Percentiles rank a stretch among this genome's conserved stretches.
These are phyloP conservation scores for Thalassiosira ordinaria DNA, from an alignment of 352 stramenopile genomes.

Conservation along the genomic window DNA sequence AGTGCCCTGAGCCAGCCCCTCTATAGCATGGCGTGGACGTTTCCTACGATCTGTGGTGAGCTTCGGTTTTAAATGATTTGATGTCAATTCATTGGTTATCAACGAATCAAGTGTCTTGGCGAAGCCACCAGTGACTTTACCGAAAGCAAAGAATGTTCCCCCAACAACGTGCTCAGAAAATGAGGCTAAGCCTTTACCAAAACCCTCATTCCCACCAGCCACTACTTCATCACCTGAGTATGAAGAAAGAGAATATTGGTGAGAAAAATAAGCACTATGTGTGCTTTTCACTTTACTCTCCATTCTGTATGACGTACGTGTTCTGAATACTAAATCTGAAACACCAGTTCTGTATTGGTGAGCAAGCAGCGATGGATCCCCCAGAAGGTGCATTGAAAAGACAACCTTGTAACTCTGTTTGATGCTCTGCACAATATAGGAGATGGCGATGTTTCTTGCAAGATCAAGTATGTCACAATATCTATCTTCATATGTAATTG, in stretches of 20 bases:
- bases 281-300: no score
- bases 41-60: conserved; percentile 25
- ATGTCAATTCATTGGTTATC: conserved; percentile 46
- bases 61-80: conserved; percentile 58
- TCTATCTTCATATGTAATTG: conserved; percentile 40
- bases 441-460: conserved; percentile 48
- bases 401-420: conserved; percentile 72
- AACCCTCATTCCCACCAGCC: conserved; percentile 59
- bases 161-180: conserved; percentile 60
- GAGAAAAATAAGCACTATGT: no score
- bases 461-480: conserved; percentile 68
- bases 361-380: conserved; percentile 56
- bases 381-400: conserved; percentile 66
- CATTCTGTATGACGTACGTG: conserved; percentile 45
- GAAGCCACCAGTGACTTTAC: conserved; percentile 53
- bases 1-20: conserved; percentile 64
- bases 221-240: conserved; percentile 55
- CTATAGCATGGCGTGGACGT: conserved; percentile 48
- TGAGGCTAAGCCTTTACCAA: conserved; percentile 60
- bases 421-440: conserved; percentile 58
- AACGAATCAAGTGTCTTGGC: conserved; percentile 53
- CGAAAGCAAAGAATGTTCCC: conserved; percentile 51
- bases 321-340: conserved; percentile 53
- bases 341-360: conserved; percentile 63
- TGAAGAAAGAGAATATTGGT: background rate